Base-by-base conservation (phyloP, 148 eudicot genomes). In the Cornus controversa region DNA sequence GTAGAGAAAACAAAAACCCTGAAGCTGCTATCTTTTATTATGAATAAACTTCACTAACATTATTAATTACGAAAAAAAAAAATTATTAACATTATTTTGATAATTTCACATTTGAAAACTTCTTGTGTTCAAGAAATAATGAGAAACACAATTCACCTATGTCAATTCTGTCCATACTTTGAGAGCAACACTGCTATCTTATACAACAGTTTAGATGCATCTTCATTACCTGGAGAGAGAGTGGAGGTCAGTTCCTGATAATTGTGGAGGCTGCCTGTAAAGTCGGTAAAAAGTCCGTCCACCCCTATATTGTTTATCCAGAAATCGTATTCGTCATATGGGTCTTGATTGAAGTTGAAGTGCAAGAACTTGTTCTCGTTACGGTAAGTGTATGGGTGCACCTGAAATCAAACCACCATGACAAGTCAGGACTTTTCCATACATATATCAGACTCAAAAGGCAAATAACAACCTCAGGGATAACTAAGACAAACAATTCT, bases 211-310 rank as follows among this genome's bases (percentile, higher is more conserved):
- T 71, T 66, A 37, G 85, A 78, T 27, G 90, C 78, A 29, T 77
- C 81, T 2, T 78, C 74, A 71, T 74, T 82, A 34, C 80, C 78
- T 22, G 64, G 24, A 15, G 86, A 63, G 25, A 58, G 82, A 66
- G 97, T 94, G 4, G 89, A 84, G 34, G 88, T 87, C 93, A 91
- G 91, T 82, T 91, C 84, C 80, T 93, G 98, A 80, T 62, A 96
- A 67, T 77, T 77, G 70, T 91, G 99, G 74, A 96, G 85, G 81
- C 98, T 96, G 67, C 98, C 98, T 0, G 99, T 85, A 79, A 96
- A 96, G 75, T 96, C 99, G 0, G 99, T 96, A 66, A 96, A 96
- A 34, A 96, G 84, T 64, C 99, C 98, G 72, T 96, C 99, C 36
- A 96, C 91, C 5, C 97, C 90, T 3, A 96, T 83, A 83, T 83